Evolutionary conservation across 441 rosid genomes (phyloP).

Genomic region (Arabidopsis lyrata): DNA sequence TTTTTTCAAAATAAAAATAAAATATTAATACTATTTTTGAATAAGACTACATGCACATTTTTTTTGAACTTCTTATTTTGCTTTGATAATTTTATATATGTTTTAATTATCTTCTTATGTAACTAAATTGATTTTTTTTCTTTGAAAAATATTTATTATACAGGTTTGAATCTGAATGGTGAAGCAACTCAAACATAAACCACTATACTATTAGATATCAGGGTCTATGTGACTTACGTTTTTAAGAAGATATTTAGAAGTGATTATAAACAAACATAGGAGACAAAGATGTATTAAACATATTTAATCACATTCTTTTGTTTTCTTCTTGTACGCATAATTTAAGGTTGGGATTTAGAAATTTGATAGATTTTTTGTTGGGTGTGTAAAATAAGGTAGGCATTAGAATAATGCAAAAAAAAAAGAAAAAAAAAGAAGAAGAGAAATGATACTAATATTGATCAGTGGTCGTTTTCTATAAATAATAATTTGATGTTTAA

Average conservation of each 20-base stretch:
- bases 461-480: conserved; percentile 25
- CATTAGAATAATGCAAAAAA: conserved; percentile 16
- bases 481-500: conserved; percentile 12
- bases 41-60: neutral
- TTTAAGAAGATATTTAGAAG: conserved; percentile 6
- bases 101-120: no score
- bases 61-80: neutral
- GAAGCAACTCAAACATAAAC: neutral
- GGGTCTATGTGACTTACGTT: neutral
- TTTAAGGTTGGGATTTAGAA: conserved; percentile 19
- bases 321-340: conserved; percentile 4
- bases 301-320: conserved; percentile 25
- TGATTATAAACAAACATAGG: conserved; percentile 2
- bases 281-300: conserved; percentile 7
- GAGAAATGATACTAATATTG: conserved; percentile 7
- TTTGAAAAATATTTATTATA: neutral
- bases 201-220: neutral
- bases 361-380: conserved; percentile 1
- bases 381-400: conserved; percentile 23
- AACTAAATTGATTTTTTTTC: neutral
- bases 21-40: neutral
- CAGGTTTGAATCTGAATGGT: neutral
- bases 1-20: neutral
- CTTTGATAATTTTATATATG: no score
- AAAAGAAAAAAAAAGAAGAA: no score